A percentile compares a stretch with the other conserved stretches of the same genome.
Conservation (phyloP, 1,284 basidiomycete genomes). For the Naganishia sp. region DNA sequence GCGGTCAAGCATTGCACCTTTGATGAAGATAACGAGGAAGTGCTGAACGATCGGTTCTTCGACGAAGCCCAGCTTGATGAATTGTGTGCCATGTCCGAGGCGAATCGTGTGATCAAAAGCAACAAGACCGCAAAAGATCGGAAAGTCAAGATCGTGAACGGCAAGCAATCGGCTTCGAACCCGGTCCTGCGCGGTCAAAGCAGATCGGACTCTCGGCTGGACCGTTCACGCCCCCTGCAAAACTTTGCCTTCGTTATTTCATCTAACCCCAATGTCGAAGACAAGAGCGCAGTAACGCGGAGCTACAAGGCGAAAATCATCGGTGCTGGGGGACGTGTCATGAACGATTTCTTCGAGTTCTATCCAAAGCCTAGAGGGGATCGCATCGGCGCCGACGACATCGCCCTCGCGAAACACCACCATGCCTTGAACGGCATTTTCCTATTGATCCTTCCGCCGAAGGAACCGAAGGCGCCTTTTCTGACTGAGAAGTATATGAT, state of each 20-base stretch:
- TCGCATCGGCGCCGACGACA: slow-evolving; percentile 12
- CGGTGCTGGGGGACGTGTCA: slow-evolving; percentile 9
- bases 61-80: slow-evolving; percentile 3
- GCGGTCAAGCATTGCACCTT: slow-evolving; percentile 20
- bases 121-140: slow-evolving; percentile 1
- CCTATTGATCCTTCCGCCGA: slow-evolving; percentile 16
- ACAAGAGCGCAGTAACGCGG: background rate
- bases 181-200: background rate
- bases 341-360: slow-evolving; percentile 15
- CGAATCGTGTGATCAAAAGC: background rate
- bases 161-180: too few species aligned
- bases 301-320: slow-evolving; percentile 8
- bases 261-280: background rate
- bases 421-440: slow-evolving; percentile 28
- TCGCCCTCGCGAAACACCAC: slow-evolving; percentile 13
- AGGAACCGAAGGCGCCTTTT: slow-evolving; percentile 4
- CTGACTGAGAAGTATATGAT: slow-evolving; percentile 28
- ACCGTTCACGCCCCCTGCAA: slow-evolving; percentile 7
- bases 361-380: slow-evolving; percentile 12
- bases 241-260: slow-evolving; percentile 26
- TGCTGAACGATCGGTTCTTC: slow-evolving; percentile 4
- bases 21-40: slow-evolving; percentile 16
- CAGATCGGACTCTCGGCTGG: slow-evolving; percentile 7
- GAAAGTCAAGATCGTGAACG: background rate
- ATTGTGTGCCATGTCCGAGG: slow-evolving; percentile 3